Conservation (phyloP, 2,329 filamentous ascomycete species). For the Aspergillus sp. region DNA sequence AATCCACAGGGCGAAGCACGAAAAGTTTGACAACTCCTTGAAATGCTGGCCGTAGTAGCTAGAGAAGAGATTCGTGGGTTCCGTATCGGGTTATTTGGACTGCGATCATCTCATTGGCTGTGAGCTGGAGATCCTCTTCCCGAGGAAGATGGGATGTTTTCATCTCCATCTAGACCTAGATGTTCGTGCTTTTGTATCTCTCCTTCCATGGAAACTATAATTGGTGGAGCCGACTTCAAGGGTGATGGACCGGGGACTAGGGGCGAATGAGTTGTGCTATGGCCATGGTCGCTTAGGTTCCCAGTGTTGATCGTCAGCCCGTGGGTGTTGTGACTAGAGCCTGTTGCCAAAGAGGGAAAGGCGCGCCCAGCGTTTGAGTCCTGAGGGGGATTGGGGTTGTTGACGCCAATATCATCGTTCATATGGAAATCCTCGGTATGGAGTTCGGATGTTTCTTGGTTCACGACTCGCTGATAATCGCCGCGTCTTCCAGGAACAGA, state of each 20-base stretch:
- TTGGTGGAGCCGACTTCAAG: slow-evolving; percentile 32
- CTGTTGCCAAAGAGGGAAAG: slow-evolving; percentile 34
- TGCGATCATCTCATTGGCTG: slow-evolving; percentile 9
- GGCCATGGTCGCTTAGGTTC: slow-evolving; percentile 31
- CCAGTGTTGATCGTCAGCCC: slow-evolving; percentile 31
- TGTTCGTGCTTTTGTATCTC: slow-evolving; percentile 23
- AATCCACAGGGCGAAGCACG: background rate
- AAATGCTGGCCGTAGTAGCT: background rate
- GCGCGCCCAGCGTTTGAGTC: slow-evolving; percentile 26
- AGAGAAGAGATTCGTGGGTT: background rate
- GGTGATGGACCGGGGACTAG: slow-evolving; percentile 23
- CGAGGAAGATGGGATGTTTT: slow-evolving; percentile 21
- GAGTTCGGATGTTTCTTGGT: slow-evolving; percentile 24
- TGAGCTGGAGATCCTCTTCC: slow-evolving; percentile 11
- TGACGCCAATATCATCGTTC: slow-evolving; percentile 26
- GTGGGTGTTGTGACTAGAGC: slow-evolving; percentile 26
- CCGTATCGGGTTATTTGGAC: background rate
- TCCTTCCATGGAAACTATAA: slow-evolving; percentile 28
- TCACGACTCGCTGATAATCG: slow-evolving; percentile 27
- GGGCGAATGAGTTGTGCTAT: slow-evolving; percentile 15
- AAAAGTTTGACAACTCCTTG: background rate
- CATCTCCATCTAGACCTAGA: slow-evolving; percentile 33
- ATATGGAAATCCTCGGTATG: slow-evolving; percentile 17
- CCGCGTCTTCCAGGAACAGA: slow-evolving; percentile 22
- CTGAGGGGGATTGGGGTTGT: slow-evolving; percentile 15